Conservation (phyloP, 345 rosid species). For the Raphanus sativus region DNA sequence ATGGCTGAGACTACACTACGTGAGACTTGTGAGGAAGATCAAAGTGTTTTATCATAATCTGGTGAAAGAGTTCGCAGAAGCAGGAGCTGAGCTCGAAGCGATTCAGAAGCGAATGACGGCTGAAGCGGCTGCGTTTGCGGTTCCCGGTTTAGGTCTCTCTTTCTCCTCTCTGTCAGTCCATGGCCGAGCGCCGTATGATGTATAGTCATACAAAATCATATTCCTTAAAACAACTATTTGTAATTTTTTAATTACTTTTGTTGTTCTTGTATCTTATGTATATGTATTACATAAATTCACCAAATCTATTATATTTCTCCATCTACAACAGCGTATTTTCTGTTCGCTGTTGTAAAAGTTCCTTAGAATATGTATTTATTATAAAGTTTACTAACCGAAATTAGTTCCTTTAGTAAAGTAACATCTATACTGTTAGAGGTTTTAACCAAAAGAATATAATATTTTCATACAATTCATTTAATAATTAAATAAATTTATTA, state of each 20-base stretch:
- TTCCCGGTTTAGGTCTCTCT: slow-evolving; percentile 61
- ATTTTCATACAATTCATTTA: no score
- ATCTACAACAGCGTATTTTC: no score
- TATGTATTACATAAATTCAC: no score
- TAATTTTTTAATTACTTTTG: background rate
- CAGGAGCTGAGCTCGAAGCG: slow-evolving; percentile 48
- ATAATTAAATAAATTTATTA: no score
- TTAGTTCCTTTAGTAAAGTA: background rate
- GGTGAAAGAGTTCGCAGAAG: slow-evolving; percentile 53
- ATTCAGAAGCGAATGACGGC: slow-evolving; percentile 58
- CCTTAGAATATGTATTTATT: no score
- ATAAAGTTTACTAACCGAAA: background rate
- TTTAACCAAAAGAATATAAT: no score
- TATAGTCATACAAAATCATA: slow-evolving; percentile 7
- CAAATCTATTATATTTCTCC: no score
- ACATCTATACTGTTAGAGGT: background rate
- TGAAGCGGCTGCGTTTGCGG: slow-evolving; percentile 61
- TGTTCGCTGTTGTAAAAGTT: background rate
- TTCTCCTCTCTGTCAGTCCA: slow-evolving; percentile 46
- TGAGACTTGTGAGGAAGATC: slow-evolving; percentile 49
- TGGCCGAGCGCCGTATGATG: slow-evolving; percentile 41
- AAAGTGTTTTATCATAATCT: slow-evolving; percentile 53
- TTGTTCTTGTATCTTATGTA: background rate
- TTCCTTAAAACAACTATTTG: background rate
- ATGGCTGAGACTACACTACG: slow-evolving; percentile 57